Percentiles rank a stretch among this genome's conserved stretches.
phyloP scores from a whole-genome alignment of 768 basidiomycete genomes.

The Tylopilus felleus region DNA sequence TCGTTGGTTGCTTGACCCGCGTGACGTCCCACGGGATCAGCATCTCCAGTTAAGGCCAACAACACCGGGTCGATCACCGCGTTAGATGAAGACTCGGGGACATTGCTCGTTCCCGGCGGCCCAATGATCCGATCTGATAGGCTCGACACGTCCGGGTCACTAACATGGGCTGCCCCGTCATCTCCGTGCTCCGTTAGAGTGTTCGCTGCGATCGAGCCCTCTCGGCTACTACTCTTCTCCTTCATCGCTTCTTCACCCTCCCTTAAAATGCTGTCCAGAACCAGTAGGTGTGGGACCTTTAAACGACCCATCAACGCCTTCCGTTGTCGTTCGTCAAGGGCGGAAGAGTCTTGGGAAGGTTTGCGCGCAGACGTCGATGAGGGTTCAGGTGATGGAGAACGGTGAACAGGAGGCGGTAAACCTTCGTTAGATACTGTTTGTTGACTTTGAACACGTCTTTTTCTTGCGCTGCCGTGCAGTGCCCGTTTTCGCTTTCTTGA shows the following conservation, averaged over 20 bases:
- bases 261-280: conserved; percentile 36
- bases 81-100: conserved; percentile 4
- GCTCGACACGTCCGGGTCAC: neutral
- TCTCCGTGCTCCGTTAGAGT: conserved; percentile 1
- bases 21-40: neutral
- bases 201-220: conserved; percentile 1
- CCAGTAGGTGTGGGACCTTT: conserved; percentile 29
- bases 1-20: neutral
- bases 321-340: neutral
- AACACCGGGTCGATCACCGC: conserved; percentile 31
- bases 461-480: neutral
- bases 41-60: conserved; percentile 24
- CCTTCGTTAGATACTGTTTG: neutral
- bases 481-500: conserved; percentile 13
- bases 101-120: neutral
- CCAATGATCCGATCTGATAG: neutral
- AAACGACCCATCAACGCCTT: conserved; percentile 32
- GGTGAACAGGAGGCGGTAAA: neutral
- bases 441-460: neutral
- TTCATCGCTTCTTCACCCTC: conserved; percentile 25
- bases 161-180: neutral
- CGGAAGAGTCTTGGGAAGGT: neutral
- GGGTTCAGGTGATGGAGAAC: neutral
- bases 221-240: conserved; percentile 9
- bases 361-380: neutral